Conservation (phyloP, 805 yeast genomes). For the Candida suzukii region DNA sequence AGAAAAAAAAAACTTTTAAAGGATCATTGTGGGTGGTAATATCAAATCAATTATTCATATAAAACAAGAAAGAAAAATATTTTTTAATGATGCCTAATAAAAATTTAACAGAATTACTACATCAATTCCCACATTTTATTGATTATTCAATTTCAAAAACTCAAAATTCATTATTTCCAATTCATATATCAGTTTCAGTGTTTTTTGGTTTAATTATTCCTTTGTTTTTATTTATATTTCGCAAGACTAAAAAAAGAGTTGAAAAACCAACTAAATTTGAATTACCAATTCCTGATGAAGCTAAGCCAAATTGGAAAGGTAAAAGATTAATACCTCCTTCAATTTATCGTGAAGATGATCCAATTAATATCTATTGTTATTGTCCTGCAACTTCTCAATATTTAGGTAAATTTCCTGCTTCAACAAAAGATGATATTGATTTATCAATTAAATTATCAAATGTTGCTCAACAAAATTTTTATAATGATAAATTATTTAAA, state of each 20-base stretch:
- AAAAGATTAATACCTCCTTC: constrained; percentile 62
- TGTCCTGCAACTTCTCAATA: constrained; percentile 97
- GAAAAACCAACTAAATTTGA: constrained; percentile 39
- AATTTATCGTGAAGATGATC: constrained; percentile 53
- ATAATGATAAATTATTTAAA: constrained; percentile 42
- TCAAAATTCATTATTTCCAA: constrained; percentile 12
- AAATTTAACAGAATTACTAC: not conserved
- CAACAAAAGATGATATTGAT: constrained; percentile 68
- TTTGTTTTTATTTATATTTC: constrained; percentile 11
- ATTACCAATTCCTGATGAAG: constrained; percentile 63
- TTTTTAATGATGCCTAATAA: not conserved
- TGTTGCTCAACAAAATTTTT: constrained; percentile 48
- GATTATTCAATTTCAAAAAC: not conserved
- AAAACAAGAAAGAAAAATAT: not conserved
- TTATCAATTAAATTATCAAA: constrained; percentile 44
- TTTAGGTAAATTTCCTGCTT: constrained; percentile 64
- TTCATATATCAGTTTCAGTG: constrained; percentile 23
- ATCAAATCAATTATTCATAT: too few relatives aligned
- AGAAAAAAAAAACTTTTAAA: too few relatives aligned
- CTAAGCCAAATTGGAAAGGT: constrained; percentile 90
- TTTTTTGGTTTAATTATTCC: constrained; percentile 16
- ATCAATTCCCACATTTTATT: not conserved
- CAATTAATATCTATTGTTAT: constrained; percentile 67
- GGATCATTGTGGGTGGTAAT: too few relatives aligned
- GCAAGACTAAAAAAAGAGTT: constrained; percentile 16